phyloP scores from a whole-genome alignment of 192 early-diverging fungal genomes.

The Backusella tuberculispora region DNA sequence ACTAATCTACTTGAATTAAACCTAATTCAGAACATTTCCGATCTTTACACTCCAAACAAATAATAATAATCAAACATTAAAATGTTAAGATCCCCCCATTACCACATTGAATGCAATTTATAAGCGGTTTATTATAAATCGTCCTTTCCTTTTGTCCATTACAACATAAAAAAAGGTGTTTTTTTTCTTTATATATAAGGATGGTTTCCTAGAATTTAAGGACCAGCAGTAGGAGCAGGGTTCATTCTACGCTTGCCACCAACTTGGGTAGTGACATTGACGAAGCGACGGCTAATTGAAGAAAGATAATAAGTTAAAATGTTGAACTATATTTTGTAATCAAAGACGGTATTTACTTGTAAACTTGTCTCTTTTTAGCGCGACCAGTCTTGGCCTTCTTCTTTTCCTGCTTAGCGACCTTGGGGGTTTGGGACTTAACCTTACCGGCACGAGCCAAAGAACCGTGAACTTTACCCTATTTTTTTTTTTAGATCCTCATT shows the following conservation, averaged over 20 bases:
- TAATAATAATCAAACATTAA: neutral
- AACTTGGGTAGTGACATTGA: constrained; percentile 86
- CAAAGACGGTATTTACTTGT: constrained; percentile 57
- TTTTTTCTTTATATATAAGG: neutral
- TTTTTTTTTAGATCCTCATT: neutral
- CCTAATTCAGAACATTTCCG: too few relatives aligned
- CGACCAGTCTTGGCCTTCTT: constrained; percentile 92
- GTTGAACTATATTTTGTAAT: neutral
- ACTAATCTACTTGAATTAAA: too few relatives aligned
- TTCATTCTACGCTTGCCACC: constrained; percentile 88
- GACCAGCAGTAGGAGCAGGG: constrained; percentile 54
- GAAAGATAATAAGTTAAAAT: neutral
- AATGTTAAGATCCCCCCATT: neutral
- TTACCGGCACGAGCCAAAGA: constrained; percentile 99
- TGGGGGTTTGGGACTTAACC: constrained; percentile 99
- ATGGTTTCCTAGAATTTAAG: constrained; percentile 31
- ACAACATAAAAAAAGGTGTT: neutral
- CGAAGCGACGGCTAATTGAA: constrained; percentile 81
- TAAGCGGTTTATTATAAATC: constrained; percentile 3
- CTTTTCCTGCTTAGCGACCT: constrained; percentile 98
- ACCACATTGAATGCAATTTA: neutral
- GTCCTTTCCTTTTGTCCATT: neutral
- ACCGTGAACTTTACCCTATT: constrained; percentile 99
- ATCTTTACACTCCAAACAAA: too few relatives aligned
- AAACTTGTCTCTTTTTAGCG: constrained; percentile 94